Conservation (phyloP, 2,329 filamentous ascomycete species). For the Esteya vermicola region DNA sequence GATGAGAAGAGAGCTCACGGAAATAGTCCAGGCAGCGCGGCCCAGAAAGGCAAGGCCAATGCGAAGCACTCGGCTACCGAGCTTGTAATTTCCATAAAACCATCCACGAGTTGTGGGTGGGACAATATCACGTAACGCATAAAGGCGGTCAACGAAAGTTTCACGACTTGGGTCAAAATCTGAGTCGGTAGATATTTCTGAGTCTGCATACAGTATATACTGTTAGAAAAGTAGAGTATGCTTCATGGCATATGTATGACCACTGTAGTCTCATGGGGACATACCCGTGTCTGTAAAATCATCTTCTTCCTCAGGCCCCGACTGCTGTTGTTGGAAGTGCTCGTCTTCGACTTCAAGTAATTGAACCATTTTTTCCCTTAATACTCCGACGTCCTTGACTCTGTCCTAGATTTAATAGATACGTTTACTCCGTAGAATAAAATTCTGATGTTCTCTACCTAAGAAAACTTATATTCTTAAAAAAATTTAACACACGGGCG, state of each 20-base stretch:
- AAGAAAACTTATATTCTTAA: too few relatives aligned
- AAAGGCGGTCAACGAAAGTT: slow-evolving; percentile 52
- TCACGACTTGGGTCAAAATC: slow-evolving; percentile 48
- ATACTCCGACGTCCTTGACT: background rate
- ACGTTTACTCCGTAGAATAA: too few relatives aligned
- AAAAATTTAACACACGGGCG: too few relatives aligned
- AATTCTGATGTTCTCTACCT: too few relatives aligned
- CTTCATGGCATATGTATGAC: too few relatives aligned
- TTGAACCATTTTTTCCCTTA: slow-evolving; percentile 57
- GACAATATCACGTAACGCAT: slow-evolving; percentile 62
- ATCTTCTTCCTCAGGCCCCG: slow-evolving; percentile 64
- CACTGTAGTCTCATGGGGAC: too few relatives aligned
- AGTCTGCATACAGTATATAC: slow-evolving; percentile 36
- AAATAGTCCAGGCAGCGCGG: slow-evolving; percentile 81
- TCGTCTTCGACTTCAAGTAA: slow-evolving; percentile 95
- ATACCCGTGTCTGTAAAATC: slow-evolving; percentile 90
- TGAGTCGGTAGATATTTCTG: slow-evolving; percentile 71
- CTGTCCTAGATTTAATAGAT: too few relatives aligned
- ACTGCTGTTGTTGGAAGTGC: slow-evolving; percentile 65
- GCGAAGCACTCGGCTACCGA: slow-evolving; percentile 42
- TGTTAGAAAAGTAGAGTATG: background rate
- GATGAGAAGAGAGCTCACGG: slow-evolving; percentile 75
- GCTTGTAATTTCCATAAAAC: slow-evolving; percentile 45
- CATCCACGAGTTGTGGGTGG: slow-evolving; percentile 57
- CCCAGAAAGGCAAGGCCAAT: slow-evolving; percentile 57